Base-by-base conservation (phyloP, 257 asterid species). In the Thymus quinquecostatus region DNA sequence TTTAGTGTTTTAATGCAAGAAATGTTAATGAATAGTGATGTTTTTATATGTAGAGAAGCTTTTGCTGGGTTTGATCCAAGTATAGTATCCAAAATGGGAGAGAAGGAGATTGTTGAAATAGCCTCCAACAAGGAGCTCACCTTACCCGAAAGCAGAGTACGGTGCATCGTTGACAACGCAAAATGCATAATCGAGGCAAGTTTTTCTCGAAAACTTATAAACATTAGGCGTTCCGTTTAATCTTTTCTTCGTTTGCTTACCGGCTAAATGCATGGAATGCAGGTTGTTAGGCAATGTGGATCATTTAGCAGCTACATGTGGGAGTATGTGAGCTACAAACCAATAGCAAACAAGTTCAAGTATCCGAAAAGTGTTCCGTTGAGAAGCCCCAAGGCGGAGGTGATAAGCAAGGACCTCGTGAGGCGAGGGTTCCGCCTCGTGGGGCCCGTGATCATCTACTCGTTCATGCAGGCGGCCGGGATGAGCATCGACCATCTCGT, bases 381-480 rank as follows among this genome's bases (percentile, higher is more conserved):
- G 76, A 89, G 91, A 70, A 91, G 87, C 50, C 92, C 97, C 13
- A 94, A 94, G 77, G 92, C 99, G 27, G 97, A 94, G 81, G 76
- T 75, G 27, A 83, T 94, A 0, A 94, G 97, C 90, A 94, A 91
- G 81, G 99, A 94, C 71, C 32, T 94, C 61, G 48, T 84, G 77
- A 85, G 91, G 59, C 86, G 90, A 29, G 99, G 97, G 65, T 91
- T 94, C 73, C 84, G 97, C 30, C 85, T 89, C 8, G 97, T 94
- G 63, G 97, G 99, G 27, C 98, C 96, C 14, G 96, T 94, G 8
- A 89, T 94, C 70, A 89, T 94, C 8, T 86, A 89, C 51, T 89
- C 98, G 44, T 94, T 89, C 81, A 94, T 91, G 97, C 98, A 94
- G 77, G 98, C 96, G 0, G 82, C 95, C 12, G 98, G 98, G 8